These are phyloP conservation scores for Verticillium alfalfae DNA, from an alignment of 2,329 filamentous ascomycete genomes.

Conservation along the genomic window DNA sequence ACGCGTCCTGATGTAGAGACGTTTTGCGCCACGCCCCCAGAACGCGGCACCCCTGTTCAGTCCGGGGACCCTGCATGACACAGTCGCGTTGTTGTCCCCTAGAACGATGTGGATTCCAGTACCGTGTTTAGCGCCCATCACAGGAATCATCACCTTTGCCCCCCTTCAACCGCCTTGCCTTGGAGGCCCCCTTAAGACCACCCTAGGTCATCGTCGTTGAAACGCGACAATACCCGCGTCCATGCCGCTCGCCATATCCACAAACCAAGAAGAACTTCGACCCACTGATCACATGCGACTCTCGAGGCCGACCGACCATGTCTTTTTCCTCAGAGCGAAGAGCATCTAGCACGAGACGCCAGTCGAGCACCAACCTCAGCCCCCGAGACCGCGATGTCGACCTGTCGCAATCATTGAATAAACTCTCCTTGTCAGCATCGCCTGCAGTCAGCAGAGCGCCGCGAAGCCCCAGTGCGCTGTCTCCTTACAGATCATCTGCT, in stretches of 20 bases:
- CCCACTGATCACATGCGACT: conserved; percentile 2
- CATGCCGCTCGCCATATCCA: background rate
- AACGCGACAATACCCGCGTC: background rate
- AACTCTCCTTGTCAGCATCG: conserved; percentile 35
- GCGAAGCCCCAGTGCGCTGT: conserved; percentile 20
- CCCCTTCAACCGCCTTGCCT: background rate
- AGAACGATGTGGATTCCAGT: conserved; percentile 1
- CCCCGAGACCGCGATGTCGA: conserved; percentile 22
- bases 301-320: conserved; percentile 14
- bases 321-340: conserved; percentile 15
- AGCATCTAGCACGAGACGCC: conserved; percentile 21
- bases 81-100: background rate
- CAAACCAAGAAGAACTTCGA: background rate
- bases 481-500: conserved; percentile 28
- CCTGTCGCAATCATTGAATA: conserved; percentile 35
- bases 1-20: too few species aligned
- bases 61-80: background rate
- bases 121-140: background rate
- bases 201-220: too few species aligned
- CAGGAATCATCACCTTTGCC: background rate
- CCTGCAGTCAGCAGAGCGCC: conserved; percentile 18
- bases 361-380: conserved; percentile 20
- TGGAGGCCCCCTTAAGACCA: too few species aligned
- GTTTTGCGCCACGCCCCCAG: background rate
- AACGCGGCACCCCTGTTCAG: background rate